Conservation (phyloP, 768 basidiomycete species). For the Mycena sanguinolenta region DNA sequence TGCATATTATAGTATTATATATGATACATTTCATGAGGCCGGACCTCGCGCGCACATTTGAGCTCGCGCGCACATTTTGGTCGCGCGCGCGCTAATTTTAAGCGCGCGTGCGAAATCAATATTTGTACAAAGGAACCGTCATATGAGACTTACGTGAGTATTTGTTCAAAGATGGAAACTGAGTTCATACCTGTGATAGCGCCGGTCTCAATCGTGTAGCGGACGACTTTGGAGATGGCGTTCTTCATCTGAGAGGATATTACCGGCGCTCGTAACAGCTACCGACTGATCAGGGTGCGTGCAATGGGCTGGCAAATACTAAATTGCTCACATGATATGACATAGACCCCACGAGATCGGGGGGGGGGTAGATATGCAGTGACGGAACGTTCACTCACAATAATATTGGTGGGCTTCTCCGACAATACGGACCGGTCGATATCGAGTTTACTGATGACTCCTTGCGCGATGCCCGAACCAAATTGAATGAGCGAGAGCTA, state of each 20-base stretch:
- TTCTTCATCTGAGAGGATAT: slow-evolving; percentile 14
- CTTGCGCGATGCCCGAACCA: slow-evolving; percentile 24
- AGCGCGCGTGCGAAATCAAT: too few species aligned
- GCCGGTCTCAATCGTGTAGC: slow-evolving; percentile 53
- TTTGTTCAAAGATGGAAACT: too few species aligned
- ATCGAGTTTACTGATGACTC: slow-evolving; percentile 18
- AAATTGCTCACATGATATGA: slow-evolving; percentile 46
- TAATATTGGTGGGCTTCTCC: slow-evolving; percentile 17
- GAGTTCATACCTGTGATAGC: slow-evolving; percentile 43
- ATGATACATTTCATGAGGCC: too few species aligned
- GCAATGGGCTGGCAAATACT: too few species aligned
- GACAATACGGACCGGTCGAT: slow-evolving; percentile 13
- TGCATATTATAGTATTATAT: too few species aligned
- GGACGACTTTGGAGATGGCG: slow-evolving; percentile 45
- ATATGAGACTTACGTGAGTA: too few species aligned
- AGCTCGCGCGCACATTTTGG: too few species aligned
- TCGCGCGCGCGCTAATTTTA: too few species aligned
- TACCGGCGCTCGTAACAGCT: slow-evolving; percentile 22
- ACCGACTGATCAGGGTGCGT: slow-evolving; percentile 5
- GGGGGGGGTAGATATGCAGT: too few species aligned
- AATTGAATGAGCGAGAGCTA: slow-evolving; percentile 26
- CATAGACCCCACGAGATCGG: slow-evolving; percentile 45
- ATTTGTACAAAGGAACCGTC: too few species aligned
- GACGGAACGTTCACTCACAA: too few species aligned
- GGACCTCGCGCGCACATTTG: too few species aligned